Evolutionary conservation across 768 basidiomycete genomes (phyloP), one percentile per base, ranked within the genome.

Genomic region (Suillus paluster): DNA sequence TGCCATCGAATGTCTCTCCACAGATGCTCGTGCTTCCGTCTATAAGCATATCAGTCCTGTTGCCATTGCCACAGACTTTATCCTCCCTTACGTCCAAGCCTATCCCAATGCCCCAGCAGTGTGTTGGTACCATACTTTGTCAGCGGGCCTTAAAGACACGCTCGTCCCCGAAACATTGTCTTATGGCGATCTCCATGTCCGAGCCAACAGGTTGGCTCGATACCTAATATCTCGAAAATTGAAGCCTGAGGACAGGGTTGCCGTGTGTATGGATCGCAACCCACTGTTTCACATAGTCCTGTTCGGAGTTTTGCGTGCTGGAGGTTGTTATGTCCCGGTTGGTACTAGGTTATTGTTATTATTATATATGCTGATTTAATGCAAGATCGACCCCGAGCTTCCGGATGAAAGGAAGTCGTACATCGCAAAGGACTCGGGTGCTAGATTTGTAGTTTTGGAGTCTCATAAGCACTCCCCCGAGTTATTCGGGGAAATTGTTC

Each of bases 271-370:
- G 71, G 70, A 75, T 57, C 78, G 83, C 21, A 72, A 80, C 57
- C 64, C 78, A 17, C 58, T 68, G 50, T 84, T 81, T 63, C 80
- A 84, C 58, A 64, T 77, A 23, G 73, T 76, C 3, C 70, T 83
- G 62, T 73, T 81, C 58, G 83, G 78, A 8, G 75, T 83, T 34
- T 71, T 83, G 64, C 80, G 78, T 39, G 79, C 83, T 25, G 83
- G 83, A 45, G 83, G 77, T 44, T 83, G 83, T 56, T 84, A 84
- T 68, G 83, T 84, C 54, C 81, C 83, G 12, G 83, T 83, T 63
- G 46, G 78, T 69, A 23, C 54, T 41, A 23, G 12, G 25, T 25
- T n/a, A 19, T 57, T 12, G 14, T 21, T 19, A 61, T 53, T 55
- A 41, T n/a, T 46, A 25, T 34, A 21, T 53, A 61, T 17, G 59